A percentile compares a stretch with the other conserved stretches of the same genome.
Evolutionary conservation across 2,329 filamentous ascomycete species (phyloP).

Genomic region (Cryoendolithus antarcticus): DNA sequence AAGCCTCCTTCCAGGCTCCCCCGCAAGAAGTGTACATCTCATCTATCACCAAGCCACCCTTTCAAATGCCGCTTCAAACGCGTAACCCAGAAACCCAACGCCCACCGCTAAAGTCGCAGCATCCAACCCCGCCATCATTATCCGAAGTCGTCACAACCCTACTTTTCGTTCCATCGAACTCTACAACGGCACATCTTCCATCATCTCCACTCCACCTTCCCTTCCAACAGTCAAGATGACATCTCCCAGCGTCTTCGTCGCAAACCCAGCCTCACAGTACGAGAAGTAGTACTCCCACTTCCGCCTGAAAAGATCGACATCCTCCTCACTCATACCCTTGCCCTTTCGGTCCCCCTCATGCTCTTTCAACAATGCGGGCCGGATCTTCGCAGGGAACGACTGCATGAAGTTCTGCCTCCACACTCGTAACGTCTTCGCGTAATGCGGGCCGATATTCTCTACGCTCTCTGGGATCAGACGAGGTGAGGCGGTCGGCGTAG

Average conservation of each 20-base stretch:
- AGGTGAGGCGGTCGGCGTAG: slow-evolving; percentile 26
- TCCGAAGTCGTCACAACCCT: no score
- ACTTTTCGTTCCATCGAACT: no score
- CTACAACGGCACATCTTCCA: slow-evolving; percentile 56
- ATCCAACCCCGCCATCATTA: no score
- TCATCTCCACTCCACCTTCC: slow-evolving; percentile 53
- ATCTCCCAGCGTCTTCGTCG: slow-evolving; percentile 59
- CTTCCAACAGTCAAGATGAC: slow-evolving; percentile 58
- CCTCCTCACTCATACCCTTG: slow-evolving; percentile 44
- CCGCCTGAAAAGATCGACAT: slow-evolving; percentile 53
- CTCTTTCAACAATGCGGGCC: slow-evolving; percentile 45
- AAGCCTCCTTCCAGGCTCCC: background rate
- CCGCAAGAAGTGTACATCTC: slow-evolving; percentile 4
- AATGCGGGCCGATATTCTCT: slow-evolving; percentile 64
- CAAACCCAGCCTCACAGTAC: slow-evolving; percentile 63
- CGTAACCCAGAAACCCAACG: background rate
- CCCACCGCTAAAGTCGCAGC: background rate
- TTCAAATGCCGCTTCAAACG: background rate
- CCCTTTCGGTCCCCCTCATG: slow-evolving; percentile 26
- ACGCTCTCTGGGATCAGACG: slow-evolving; percentile 52
- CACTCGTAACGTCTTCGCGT: slow-evolving; percentile 54
- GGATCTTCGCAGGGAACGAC: slow-evolving; percentile 50
- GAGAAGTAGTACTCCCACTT: slow-evolving; percentile 73
- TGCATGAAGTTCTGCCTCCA: slow-evolving; percentile 56
- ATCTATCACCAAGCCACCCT: background rate